Conservation (phyloP, 768 basidiomycete genomes). For the Boletus huronensis region DNA sequence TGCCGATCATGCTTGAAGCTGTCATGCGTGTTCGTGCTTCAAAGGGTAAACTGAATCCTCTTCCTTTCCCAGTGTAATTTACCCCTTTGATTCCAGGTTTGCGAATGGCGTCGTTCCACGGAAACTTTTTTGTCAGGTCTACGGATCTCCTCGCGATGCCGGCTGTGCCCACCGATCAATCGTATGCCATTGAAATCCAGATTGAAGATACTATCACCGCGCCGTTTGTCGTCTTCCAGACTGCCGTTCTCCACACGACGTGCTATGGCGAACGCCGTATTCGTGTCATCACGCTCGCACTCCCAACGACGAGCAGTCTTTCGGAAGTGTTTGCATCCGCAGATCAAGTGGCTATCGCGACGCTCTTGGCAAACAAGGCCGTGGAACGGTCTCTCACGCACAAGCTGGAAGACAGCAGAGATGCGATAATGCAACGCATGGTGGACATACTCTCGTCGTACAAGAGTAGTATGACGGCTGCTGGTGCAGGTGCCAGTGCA, state of each 20-base stretch:
- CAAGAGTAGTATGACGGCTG: slow-evolving; percentile 95
- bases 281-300: slow-evolving; percentile 82
- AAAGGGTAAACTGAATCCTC: slow-evolving; percentile 52
- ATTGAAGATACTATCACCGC: slow-evolving; percentile 91
- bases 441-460: slow-evolving; percentile 83
- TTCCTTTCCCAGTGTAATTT: not conserved
- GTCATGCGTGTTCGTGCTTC: slow-evolving; percentile 99
- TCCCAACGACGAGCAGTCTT: slow-evolving; percentile 83
- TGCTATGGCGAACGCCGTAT: slow-evolving; percentile 92
- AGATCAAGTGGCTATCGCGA: slow-evolving; percentile 83
- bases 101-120: slow-evolving; percentile 96
- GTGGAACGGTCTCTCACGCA: slow-evolving; percentile 84
- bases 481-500: slow-evolving; percentile 89
- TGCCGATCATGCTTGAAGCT: slow-evolving; percentile 94
- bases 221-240: slow-evolving; percentile 92
- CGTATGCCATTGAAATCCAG: slow-evolving; percentile 92
- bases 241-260: slow-evolving; percentile 91
- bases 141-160: slow-evolving; percentile 96
- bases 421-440: slow-evolving; percentile 77
- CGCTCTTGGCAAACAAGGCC: slow-evolving; percentile 86
- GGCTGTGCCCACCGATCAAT: slow-evolving; percentile 94
- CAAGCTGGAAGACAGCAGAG: slow-evolving; percentile 87
- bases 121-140: slow-evolving; percentile 97
- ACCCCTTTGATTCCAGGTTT: slow-evolving; percentile 49
- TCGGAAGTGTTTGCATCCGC: slow-evolving; percentile 89